phyloP scores from a whole-genome alignment of 2,329 filamentous ascomycete genomes.

The Fusarium brevicatenulatum region DNA sequence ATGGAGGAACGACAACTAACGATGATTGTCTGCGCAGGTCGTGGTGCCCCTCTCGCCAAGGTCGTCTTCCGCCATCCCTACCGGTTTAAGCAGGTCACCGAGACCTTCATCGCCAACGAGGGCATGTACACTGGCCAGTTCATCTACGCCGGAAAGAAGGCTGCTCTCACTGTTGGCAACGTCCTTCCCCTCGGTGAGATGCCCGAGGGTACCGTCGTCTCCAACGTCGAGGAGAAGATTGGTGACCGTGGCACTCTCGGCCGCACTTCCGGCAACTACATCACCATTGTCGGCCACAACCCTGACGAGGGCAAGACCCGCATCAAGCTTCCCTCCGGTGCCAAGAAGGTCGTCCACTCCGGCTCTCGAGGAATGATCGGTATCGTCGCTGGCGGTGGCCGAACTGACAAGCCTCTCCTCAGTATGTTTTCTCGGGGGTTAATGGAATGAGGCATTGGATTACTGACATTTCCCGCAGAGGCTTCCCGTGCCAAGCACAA shows the following conservation, averaged over 20 bases:
- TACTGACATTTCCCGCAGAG: slow-evolving; percentile 71
- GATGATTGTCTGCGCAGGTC: slow-evolving; percentile 55
- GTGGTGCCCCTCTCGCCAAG: slow-evolving; percentile 96
- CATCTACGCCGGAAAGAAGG: slow-evolving; percentile 99
- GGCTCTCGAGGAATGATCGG: slow-evolving; percentile 97
- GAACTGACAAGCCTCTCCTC: slow-evolving; percentile 99
- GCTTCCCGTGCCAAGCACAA: slow-evolving; percentile 99
- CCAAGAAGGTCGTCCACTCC: slow-evolving; percentile 99
- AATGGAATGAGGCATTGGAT: neutral
- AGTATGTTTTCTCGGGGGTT: slow-evolving; percentile 68
- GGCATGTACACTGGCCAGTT: slow-evolving; percentile 99
- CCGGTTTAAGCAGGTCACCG: slow-evolving; percentile 95
- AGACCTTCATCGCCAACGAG: slow-evolving; percentile 99
- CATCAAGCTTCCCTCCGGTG: slow-evolving; percentile 98
- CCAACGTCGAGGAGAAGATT: slow-evolving; percentile 99
- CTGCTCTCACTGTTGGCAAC: slow-evolving; percentile 95
- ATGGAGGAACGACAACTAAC: slow-evolving; percentile 41
- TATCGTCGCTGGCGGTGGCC: slow-evolving; percentile 98
- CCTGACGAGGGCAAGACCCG: slow-evolving; percentile 99
- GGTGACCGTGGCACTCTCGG: slow-evolving; percentile 97
- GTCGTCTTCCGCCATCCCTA: slow-evolving; percentile 98
- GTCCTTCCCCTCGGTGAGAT: slow-evolving; percentile 92
- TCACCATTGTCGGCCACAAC: slow-evolving; percentile 98
- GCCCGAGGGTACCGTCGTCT: slow-evolving; percentile 98
- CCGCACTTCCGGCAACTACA: slow-evolving; percentile 99